Base-by-base conservation (phyloP, 805 yeast genomes). In the Nakazawaea holstii region DNA sequence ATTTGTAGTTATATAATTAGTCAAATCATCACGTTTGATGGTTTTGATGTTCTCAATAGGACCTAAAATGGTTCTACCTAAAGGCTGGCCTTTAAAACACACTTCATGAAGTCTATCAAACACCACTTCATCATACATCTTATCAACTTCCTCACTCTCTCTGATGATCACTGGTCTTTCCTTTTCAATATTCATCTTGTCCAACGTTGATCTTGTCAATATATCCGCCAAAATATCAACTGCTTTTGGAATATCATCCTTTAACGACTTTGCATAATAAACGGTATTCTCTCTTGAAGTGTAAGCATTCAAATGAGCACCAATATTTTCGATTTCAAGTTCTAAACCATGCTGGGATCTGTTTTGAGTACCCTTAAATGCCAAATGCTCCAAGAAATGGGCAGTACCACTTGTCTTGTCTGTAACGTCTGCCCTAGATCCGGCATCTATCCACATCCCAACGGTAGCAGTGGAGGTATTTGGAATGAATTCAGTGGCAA, bases 361-460 rank as follows among this genome's bases (percentile, higher is more conserved):
- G 48, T 74, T 75, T 46, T 74, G 66, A 11, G 99, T 94, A 24
- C 99, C 99, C 64, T 94, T 94, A 73, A 94, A 94, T 8, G 98
- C 95, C 60, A 94, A 73, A 67, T 94, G 99, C 67, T 94, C 99
- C 49, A 94, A 70, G 63, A 94, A 94, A 68, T 94, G 99, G 0
- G 99, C 99, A 7, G 98, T 91, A 41, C 99, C 99, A 45, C 80
- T 74, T 57, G 90, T 90, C 60, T 76, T 76, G 59, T 87, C 80
- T 40, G 73, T 73, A 58, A 81, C 84, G 67, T 94, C 99, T 3
- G 98, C 98, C 52, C 99, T 76, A 3, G 97, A 91, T 2, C 99
- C 99, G 36, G 99, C 97, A 67, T 94, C 97, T 52, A 94, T 90
- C 92, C 97, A 95, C 47, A 94, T 92, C 2, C 98, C 99, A 11